phyloP scores from a whole-genome alignment of 768 basidiomycete species.

The Trametes elegans region DNA sequence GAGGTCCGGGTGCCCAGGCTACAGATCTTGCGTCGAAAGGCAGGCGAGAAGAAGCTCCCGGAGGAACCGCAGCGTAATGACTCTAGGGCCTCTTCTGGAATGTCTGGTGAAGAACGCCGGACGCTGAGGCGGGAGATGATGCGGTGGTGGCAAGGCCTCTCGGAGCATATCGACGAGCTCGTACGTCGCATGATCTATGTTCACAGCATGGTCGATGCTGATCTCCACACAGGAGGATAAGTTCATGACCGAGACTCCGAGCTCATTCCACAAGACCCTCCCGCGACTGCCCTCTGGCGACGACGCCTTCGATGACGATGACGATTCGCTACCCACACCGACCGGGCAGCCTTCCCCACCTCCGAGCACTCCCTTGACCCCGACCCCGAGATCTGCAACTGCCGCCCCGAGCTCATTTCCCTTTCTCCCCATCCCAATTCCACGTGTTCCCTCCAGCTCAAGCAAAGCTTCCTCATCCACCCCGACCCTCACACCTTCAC shows the following conservation, averaged over 20 bases:
- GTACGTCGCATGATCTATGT: slow-evolving; percentile 36
- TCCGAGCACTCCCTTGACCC: slow-evolving; percentile 20
- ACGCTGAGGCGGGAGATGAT: slow-evolving; percentile 58
- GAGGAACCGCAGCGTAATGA: slow-evolving; percentile 5
- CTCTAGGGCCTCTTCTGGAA: not conserved
- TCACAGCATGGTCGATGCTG: not conserved
- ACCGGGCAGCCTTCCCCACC: slow-evolving; percentile 24
- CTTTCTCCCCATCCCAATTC: not conserved
- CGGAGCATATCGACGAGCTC: slow-evolving; percentile 58
- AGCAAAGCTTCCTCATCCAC: slow-evolving; percentile 3
- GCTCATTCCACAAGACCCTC: slow-evolving; percentile 43
- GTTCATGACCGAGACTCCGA: slow-evolving; percentile 25
- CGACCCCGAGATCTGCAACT: slow-evolving; percentile 4
- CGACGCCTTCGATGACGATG: slow-evolving; percentile 45
- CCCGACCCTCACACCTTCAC: not conserved
- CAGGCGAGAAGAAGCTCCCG: slow-evolving; percentile 15
- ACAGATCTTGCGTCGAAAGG: slow-evolving; percentile 44
- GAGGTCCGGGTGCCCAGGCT: slow-evolving; percentile 60
- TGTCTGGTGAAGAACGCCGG: slow-evolving; percentile 40
- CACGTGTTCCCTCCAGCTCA: not conserved
- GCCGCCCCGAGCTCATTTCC: slow-evolving; percentile 4
- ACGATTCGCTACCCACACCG: slow-evolving; percentile 20
- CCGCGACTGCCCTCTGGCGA: slow-evolving; percentile 61
- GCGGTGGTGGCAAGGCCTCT: slow-evolving; percentile 64
- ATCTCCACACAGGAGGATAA: slow-evolving; percentile 41